These are phyloP conservation scores for Pisolithus thermaeus DNA, from an alignment of 1,284 basidiomycete species.

Conservation along the genomic window DNA sequence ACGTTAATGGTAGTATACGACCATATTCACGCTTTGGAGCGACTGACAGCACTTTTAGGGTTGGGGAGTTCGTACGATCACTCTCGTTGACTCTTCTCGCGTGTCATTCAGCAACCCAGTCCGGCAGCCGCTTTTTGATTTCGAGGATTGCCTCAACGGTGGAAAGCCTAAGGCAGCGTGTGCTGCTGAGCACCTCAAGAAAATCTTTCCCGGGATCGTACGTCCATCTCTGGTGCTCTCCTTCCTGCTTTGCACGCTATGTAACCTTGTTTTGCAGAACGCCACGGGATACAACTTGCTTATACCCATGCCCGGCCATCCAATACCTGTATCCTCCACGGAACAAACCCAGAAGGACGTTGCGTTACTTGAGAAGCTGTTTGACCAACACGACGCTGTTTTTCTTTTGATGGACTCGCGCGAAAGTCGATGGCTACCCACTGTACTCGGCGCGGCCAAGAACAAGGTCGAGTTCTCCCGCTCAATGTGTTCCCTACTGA, in stretches of 20 bases:
- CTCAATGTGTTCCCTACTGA: not conserved
- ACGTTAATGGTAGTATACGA: slow-evolving; percentile 68
- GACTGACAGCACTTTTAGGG: slow-evolving; percentile 44
- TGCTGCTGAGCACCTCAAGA: slow-evolving; percentile 82
- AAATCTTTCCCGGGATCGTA: slow-evolving; percentile 91
- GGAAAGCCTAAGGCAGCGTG: slow-evolving; percentile 92
- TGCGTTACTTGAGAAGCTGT: slow-evolving; percentile 64
- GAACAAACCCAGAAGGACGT: slow-evolving; percentile 66
- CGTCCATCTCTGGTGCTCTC: slow-evolving; percentile 26
- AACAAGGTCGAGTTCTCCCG: slow-evolving; percentile 55
- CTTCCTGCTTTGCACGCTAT: not conserved
- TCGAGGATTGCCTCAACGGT: slow-evolving; percentile 89
- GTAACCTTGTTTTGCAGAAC: slow-evolving; percentile 45
- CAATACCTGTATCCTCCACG: slow-evolving; percentile 58
- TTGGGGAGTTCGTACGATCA: slow-evolving; percentile 94
- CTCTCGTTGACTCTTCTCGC: slow-evolving; percentile 83
- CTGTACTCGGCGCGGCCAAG: slow-evolving; percentile 78
- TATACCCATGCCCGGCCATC: slow-evolving; percentile 98
- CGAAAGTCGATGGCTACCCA: slow-evolving; percentile 94
- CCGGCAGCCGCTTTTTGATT: slow-evolving; percentile 93
- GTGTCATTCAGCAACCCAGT: slow-evolving; percentile 98
- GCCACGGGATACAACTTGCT: slow-evolving; percentile 70
- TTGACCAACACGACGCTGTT: slow-evolving; percentile 83
- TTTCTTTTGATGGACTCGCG: slow-evolving; percentile 98
- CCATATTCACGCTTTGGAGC: not conserved